Evolutionary conservation across 2,329 filamentous ascomycete species (phyloP), one percentile per base, ranked within the genome.

Genomic region (Colletotrichum sansevieriae): DNA sequence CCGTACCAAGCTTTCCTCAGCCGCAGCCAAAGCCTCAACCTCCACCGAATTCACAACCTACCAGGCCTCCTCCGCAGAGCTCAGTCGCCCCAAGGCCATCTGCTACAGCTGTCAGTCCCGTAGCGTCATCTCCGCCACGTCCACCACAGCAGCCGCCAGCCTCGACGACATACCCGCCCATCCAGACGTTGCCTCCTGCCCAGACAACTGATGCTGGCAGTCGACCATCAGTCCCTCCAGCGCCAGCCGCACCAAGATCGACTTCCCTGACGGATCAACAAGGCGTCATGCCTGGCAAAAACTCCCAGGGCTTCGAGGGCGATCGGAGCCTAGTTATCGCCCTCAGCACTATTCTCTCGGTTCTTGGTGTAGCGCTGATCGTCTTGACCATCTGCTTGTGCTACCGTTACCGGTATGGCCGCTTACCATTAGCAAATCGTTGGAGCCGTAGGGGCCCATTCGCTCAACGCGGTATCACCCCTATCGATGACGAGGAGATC

Each of bases 401-500:
- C 68, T 77, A 80, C 58, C 76, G 81, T 15, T 79, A 76, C 46
- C 81, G 80, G 47, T 49, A 57, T 13, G 74, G 74, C 54, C 80
- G 75, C 52, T 73, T 76, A 29, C 80, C 79, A 4, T 80, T 89
- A 12, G 47, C 47, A 39, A 39, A 39, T 29, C 47, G 20, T 10
- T 51, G 47, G 63, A 82, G 87, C 71, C 81, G 82, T 57, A 46
- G 65, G n/a, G 87, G 86, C 57, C 58, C 46, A 12, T 82, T 87
- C 71, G 81, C 82, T 58, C 81, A 88, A 58, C 61, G 65, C 18
- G 87, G 86, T 55, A 86, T 87, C 51, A 87, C 87, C 0, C 88
- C 89, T 12, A 89, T 91, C 68, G 84, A 86, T 70, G 89, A 91
- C 72, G 88, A 90, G 68, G 89, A 91, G 75, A 91, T 91, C 67